A percentile compares a stretch with the other conserved stretches of the same genome.
phyloP scores from a whole-genome alignment of 2,329 filamentous ascomycete genomes.

The Curvularia hawaiiensis region DNA sequence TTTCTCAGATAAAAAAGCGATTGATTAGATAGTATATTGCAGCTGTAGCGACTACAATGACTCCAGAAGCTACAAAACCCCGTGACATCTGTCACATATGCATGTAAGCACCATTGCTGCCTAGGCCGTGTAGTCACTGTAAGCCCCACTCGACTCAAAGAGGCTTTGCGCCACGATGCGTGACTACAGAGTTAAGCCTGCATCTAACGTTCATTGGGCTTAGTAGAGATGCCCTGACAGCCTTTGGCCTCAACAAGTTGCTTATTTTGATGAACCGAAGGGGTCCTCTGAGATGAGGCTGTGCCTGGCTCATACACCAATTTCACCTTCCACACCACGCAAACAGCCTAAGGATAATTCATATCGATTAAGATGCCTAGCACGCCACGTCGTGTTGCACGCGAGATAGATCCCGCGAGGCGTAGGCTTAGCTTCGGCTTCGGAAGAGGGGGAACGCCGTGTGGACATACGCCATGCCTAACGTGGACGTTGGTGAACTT shows the following conservation, averaged over 20 bases:
- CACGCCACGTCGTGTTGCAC: background rate
- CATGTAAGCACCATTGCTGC: background rate
- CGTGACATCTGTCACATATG: background rate
- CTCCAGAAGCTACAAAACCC: background rate
- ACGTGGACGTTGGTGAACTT: background rate
- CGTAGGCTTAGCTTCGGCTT: constrained; percentile 2
- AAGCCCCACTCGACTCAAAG: background rate
- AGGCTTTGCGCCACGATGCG: background rate
- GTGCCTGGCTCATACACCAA: background rate
- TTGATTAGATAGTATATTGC: background rate
- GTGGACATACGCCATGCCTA: background rate
- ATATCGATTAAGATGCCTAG: background rate
- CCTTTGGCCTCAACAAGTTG: background rate
- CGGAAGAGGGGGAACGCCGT: constrained; percentile 1
- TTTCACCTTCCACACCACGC: background rate
- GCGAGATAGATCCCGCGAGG: background rate
- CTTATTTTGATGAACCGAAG: background rate
- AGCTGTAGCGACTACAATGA: background rate
- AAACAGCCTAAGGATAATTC: background rate
- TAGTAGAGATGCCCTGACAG: background rate
- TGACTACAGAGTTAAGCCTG: background rate
- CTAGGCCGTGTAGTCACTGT: background rate
- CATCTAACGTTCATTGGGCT: background rate
- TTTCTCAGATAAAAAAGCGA: background rate
- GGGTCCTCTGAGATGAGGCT: background rate